These are phyloP conservation scores for Fusarium penzigii DNA, from an alignment of 2,329 filamentous ascomycete genomes.

Conservation along the genomic window DNA sequence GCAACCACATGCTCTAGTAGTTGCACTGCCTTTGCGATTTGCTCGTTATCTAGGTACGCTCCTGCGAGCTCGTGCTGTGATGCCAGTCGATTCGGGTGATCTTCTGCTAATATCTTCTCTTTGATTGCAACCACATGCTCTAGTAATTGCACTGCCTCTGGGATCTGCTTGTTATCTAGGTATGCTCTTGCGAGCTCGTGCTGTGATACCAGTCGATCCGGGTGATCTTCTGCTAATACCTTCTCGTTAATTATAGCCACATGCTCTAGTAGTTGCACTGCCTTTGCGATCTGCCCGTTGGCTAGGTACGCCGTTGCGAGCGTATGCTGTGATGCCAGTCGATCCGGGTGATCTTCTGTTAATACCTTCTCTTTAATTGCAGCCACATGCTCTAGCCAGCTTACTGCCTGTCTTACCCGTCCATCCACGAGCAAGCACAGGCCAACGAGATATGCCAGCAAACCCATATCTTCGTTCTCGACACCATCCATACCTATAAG, in stretches of 20 bases:
- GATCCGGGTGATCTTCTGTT: background rate
- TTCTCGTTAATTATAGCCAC: background rate
- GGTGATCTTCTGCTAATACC: background rate
- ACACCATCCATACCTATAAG: background rate
- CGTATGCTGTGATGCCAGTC: background rate
- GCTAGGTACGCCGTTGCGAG: slow-evolving; percentile 7
- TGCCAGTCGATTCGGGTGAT: background rate
- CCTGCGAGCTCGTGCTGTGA: background rate
- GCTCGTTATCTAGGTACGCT: background rate
- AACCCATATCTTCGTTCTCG: accelerated
- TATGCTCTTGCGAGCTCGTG: background rate
- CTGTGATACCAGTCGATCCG: background rate
- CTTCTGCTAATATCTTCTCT: background rate
- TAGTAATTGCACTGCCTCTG: background rate
- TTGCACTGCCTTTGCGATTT: background rate
- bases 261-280: slow-evolving; percentile 3
- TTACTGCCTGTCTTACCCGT: background rate
- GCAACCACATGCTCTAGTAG: slow-evolving; percentile 1
- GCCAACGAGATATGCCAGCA: background rate
- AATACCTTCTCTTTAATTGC: background rate
- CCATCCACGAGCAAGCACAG: background rate
- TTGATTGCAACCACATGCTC: slow-evolving; percentile 1
- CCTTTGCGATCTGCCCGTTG: slow-evolving; percentile 1
- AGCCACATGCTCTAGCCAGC: background rate
- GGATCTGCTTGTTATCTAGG: background rate